These are phyloP conservation scores for Nicotiana obtusifolia DNA, from an alignment of 257 asterid species.

Conservation along the genomic window DNA sequence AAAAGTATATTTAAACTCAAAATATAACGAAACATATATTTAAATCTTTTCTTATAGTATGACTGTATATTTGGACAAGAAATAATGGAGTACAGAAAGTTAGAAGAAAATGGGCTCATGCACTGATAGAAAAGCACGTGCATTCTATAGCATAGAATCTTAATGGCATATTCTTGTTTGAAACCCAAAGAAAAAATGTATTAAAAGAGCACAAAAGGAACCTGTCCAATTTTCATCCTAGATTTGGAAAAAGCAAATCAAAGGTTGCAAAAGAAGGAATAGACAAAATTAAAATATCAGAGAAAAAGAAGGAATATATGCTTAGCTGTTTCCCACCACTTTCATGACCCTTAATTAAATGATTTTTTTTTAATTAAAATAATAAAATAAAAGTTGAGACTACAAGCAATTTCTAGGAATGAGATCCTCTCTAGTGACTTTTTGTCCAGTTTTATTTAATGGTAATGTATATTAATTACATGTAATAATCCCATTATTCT, in stretches of 20 bases:
- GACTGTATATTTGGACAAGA: too few relatives aligned
- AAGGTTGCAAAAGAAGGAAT: background rate
- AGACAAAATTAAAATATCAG: background rate
- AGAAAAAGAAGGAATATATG: background rate
- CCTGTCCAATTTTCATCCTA: slow-evolving; percentile 3
- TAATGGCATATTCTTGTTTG: background rate
- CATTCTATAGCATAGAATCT: background rate
- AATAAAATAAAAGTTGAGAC: too few relatives aligned
- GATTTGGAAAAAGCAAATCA: slow-evolving; percentile 5
- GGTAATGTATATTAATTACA: too few relatives aligned
- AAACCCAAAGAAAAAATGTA: background rate
- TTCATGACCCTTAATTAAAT: background rate
- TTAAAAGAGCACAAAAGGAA: background rate
- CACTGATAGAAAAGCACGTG: background rate
- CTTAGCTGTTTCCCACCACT: slow-evolving; percentile 16
- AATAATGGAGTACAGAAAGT: background rate
- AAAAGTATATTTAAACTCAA: too few relatives aligned
- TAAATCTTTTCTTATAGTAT: too few relatives aligned
- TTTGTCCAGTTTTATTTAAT: too few relatives aligned
- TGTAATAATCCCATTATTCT: too few relatives aligned
- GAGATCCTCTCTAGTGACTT: too few relatives aligned
- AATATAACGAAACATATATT: too few relatives aligned
- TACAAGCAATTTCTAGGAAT: too few relatives aligned
- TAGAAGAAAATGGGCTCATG: background rate
- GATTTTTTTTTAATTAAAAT: background rate